Conservation (phyloP, 208 protist genomes). For the Trypanosoma brucei region DNA sequence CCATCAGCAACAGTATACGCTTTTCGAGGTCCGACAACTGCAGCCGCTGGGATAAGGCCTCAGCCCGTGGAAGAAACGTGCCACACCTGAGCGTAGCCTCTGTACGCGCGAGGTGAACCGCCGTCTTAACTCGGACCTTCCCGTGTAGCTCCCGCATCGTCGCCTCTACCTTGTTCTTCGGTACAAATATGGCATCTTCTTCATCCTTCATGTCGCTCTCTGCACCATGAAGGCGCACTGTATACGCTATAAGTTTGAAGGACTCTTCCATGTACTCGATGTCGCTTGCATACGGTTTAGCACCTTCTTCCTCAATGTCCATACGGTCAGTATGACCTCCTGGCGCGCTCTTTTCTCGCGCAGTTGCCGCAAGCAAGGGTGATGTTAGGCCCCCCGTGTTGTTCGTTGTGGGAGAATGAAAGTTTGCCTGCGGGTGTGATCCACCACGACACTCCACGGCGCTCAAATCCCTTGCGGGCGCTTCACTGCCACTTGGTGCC, state of each 20-base stretch:
- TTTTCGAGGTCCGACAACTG: conserved; percentile 88
- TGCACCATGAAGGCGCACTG: conserved; percentile 78
- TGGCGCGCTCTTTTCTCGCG: neutral
- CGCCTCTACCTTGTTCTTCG: conserved; percentile 82
- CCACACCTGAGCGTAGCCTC: conserved; percentile 48
- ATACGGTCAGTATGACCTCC: neutral
- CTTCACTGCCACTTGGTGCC: too few relatives aligned
- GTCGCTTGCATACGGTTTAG: conserved; percentile 71
- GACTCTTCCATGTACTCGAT: conserved; percentile 91
- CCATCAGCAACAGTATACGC: conserved; percentile 79
- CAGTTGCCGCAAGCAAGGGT: neutral
- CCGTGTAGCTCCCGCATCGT: conserved; percentile 79
- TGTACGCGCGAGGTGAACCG: conserved; percentile 62
- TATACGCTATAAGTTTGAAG: conserved; percentile 80
- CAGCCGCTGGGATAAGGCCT: conserved; percentile 63
- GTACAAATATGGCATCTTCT: conserved; percentile 49
- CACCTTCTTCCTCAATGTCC: conserved; percentile 1
- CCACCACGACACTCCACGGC: too few relatives aligned
- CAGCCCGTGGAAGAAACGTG: conserved; percentile 81
- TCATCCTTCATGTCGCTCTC: conserved; percentile 91
- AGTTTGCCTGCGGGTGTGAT: too few relatives aligned
- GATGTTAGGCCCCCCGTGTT: too few relatives aligned
- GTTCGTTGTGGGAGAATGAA: too few relatives aligned
- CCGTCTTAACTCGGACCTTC: conserved; percentile 61
- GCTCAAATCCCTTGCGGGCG: too few relatives aligned